These are phyloP conservation scores for Coniferiporia sulphurascens DNA, from an alignment of 1,284 basidiomycete species.

Conservation along the genomic window DNA sequence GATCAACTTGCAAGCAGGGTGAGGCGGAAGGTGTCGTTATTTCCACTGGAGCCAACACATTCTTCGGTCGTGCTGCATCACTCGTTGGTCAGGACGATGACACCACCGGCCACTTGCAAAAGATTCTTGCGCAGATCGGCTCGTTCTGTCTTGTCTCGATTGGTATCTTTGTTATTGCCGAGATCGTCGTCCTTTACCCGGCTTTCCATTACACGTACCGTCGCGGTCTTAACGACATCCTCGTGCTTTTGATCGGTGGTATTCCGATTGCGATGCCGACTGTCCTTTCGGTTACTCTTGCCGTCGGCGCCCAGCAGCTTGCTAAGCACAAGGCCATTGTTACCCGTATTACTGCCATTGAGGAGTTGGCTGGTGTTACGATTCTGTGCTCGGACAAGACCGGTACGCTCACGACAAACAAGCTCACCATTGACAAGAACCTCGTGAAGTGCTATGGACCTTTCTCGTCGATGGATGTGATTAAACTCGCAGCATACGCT, in stretches of 20 bases:
- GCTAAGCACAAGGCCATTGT: constrained; percentile 99
- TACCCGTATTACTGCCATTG: constrained; percentile 96
- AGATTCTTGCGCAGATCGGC: constrained; percentile 94
- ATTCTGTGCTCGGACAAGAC: constrained; percentile 98
- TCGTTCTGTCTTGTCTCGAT: constrained; percentile 94
- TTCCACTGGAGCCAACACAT: constrained; percentile 92
- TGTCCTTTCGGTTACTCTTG: constrained; percentile 93
- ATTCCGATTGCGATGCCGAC: constrained; percentile 99
- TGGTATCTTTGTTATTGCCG: constrained; percentile 87
- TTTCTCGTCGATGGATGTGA: constrained; percentile 86
- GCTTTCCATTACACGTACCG: constrained; percentile 88
- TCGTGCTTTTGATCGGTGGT: constrained; percentile 96
- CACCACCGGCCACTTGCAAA: constrained; percentile 95
- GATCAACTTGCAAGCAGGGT: constrained; percentile 96
- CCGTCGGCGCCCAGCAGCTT: constrained; percentile 95
- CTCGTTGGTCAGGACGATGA: constrained; percentile 96
- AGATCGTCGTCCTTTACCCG: constrained; percentile 86
- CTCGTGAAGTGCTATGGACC: constrained; percentile 91
- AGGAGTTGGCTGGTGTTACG: constrained; percentile 95
- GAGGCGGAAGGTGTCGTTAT: constrained; percentile 97
- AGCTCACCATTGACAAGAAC: constrained; percentile 93
- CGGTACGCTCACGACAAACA: constrained; percentile 96
- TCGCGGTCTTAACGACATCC: constrained; percentile 92
- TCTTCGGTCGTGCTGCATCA: constrained; percentile 93
- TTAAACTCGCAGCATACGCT: constrained; percentile 91